phyloP scores from a whole-genome alignment of 2,329 filamentous ascomycete genomes.

The Colletotrichum gigasporum region DNA sequence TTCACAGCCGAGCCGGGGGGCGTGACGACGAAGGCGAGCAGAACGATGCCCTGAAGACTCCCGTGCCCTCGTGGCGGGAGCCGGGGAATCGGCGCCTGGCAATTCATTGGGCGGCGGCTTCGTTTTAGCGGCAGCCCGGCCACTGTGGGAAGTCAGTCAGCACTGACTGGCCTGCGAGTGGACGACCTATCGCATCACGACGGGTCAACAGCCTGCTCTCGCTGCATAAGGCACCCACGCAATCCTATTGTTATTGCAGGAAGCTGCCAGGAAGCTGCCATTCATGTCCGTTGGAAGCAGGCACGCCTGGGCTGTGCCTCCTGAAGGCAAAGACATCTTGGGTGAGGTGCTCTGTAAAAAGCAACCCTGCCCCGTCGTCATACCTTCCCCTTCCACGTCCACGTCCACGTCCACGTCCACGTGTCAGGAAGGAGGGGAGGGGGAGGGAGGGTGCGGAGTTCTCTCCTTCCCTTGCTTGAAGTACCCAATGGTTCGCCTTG shows the following conservation, averaged over 20 bases:
- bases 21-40: background rate
- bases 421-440: too few species aligned
- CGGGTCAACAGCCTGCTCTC: background rate
- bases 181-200: background rate
- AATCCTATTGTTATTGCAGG: background rate
- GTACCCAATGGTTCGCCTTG: too few species aligned
- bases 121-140: background rate
- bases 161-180: background rate
- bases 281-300: background rate
- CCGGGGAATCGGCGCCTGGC: conserved; percentile 20
- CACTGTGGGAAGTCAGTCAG: conserved; percentile 1
- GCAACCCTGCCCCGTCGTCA: too few species aligned
- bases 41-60: background rate
- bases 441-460: too few species aligned
- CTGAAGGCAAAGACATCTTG: too few species aligned
- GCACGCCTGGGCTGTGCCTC: background rate
- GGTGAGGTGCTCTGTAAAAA: too few species aligned
- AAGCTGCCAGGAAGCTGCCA: background rate
- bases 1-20: background rate
- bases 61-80: background rate
- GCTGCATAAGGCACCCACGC: background rate
- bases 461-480: too few species aligned
- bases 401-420: too few species aligned
- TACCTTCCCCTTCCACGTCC: too few species aligned
- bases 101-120: background rate